phyloP scores from a whole-genome alignment of 2,329 filamentous ascomycete species.

The Colletotrichum lindemuthianum region DNA sequence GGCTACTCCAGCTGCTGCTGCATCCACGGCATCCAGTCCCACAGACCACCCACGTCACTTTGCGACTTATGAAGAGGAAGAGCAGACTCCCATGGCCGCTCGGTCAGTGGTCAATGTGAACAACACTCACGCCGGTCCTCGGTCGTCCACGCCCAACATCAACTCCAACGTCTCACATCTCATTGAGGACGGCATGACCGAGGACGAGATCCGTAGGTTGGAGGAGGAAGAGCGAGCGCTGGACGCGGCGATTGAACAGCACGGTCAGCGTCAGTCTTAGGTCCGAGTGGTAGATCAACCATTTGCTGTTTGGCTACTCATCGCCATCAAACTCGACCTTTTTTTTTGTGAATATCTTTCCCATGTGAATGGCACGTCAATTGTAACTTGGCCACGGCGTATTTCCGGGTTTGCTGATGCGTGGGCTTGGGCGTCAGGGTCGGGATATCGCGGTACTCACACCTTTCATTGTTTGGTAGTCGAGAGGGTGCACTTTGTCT shows the following conservation, averaged over 20 bases:
- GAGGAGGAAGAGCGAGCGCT: constrained; percentile 68
- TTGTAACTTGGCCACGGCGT: too few relatives aligned
- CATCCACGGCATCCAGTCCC: neutral
- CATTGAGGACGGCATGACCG: constrained; percentile 70
- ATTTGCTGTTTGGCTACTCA: too few relatives aligned
- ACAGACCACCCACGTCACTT: constrained; percentile 13
- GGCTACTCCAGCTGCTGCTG: too few relatives aligned
- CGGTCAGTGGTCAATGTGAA: constrained; percentile 18
- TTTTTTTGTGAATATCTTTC: too few relatives aligned
- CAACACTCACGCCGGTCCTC: constrained; percentile 5
- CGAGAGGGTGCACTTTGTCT: too few relatives aligned
- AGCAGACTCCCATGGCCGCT: constrained; percentile 13
- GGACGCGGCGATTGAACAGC: constrained; percentile 64
- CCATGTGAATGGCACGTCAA: too few relatives aligned
- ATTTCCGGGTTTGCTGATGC: too few relatives aligned
- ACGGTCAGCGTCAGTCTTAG: constrained; percentile 6
- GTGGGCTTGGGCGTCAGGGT: too few relatives aligned
- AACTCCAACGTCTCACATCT: constrained; percentile 58
- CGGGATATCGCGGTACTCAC: too few relatives aligned
- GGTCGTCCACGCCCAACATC: constrained; percentile 37
- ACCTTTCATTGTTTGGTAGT: too few relatives aligned
- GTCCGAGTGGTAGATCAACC: too few relatives aligned
- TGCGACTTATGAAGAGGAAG: constrained; percentile 22
- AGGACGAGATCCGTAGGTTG: constrained; percentile 63
- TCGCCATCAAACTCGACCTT: too few relatives aligned